Conservation (phyloP, 2,329 filamentous ascomycete genomes). For the Paramyrothecium sp. region DNA sequence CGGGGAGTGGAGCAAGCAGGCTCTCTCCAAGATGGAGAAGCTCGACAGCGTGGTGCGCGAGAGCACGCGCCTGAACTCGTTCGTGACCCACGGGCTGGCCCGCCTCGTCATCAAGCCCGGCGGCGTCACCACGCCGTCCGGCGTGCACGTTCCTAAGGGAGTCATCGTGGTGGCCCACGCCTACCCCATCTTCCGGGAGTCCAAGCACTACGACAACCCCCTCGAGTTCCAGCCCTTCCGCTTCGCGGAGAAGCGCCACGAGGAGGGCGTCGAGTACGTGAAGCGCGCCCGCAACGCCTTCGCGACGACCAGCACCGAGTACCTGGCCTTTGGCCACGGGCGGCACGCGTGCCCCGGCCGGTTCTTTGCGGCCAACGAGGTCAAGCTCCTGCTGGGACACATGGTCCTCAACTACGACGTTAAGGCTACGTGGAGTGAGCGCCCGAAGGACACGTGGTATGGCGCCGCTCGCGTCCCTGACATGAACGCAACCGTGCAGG, state of each 20-base stretch:
- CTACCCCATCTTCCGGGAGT: slow-evolving; percentile 25
- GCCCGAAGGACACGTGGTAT: background rate
- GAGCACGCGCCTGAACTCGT: slow-evolving; percentile 32
- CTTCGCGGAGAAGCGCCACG: slow-evolving; percentile 16
- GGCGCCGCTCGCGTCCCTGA: background rate
- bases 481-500: background rate
- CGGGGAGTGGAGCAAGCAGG: slow-evolving; percentile 27
- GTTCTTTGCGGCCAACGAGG: slow-evolving; percentile 4
- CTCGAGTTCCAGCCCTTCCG: slow-evolving; percentile 23
- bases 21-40: slow-evolving; percentile 31
- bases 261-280: slow-evolving; percentile 17
- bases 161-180: slow-evolving; percentile 24
- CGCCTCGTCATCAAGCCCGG: slow-evolving; percentile 19
- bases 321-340: slow-evolving; percentile 30
- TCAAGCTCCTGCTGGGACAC: slow-evolving; percentile 4
- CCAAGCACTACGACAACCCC: slow-evolving; percentile 17
- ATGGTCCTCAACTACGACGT: slow-evolving; percentile 3
- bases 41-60: slow-evolving; percentile 41
- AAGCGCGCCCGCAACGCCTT: slow-evolving; percentile 25
- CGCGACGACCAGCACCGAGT: slow-evolving; percentile 28
- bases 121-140: slow-evolving; percentile 30
- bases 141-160: slow-evolving; percentile 27
- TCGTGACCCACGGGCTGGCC: slow-evolving; percentile 21
- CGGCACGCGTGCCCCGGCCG: slow-evolving; percentile 7
- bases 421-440: background rate